Conservation (phyloP, 768 basidiomycete species). For the Mycena crocata region DNA sequence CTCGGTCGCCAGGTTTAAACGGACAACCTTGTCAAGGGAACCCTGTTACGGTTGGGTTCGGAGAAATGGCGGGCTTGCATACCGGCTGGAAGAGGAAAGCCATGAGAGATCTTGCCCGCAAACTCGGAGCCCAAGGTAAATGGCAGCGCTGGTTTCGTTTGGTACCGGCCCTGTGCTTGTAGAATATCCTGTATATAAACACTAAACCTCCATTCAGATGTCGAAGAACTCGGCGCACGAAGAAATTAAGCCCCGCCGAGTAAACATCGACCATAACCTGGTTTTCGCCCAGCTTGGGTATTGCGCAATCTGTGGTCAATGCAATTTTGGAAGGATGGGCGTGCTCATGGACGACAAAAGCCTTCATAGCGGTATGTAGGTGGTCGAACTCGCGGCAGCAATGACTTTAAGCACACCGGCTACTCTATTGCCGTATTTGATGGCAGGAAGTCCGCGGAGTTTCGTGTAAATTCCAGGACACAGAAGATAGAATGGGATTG, state of each 20-base stretch:
- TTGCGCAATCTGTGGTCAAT: constrained; percentile 65
- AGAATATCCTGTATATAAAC: constrained; percentile 63
- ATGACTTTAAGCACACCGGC: not conserved
- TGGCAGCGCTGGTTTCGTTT: constrained; percentile 80
- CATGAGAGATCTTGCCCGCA: constrained; percentile 76
- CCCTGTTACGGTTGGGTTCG: not conserved
- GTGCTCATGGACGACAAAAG: constrained; percentile 78
- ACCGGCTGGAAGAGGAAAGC: constrained; percentile 77
- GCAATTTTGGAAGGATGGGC: constrained; percentile 75
- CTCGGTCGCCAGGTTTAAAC: constrained; percentile 85
- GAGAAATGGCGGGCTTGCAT: not conserved
- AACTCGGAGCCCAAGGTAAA: constrained; percentile 90
- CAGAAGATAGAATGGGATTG: too few species aligned
- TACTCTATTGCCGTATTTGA: too few species aligned
- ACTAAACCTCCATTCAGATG: constrained; percentile 58
- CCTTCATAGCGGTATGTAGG: constrained; percentile 73
- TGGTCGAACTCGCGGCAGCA: not conserved
- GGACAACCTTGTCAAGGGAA: constrained; percentile 58
- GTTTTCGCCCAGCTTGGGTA: constrained; percentile 60
- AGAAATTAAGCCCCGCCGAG: constrained; percentile 83
- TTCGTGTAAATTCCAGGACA: too few species aligned
- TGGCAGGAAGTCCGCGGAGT: too few species aligned
- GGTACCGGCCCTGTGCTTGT: constrained; percentile 66
- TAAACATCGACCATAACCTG: constrained; percentile 83
- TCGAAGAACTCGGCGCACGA: too few species aligned